These are phyloP conservation scores for Aspergillus candidus DNA, from an alignment of 2,329 filamentous ascomycete species.

Conservation along the genomic window DNA sequence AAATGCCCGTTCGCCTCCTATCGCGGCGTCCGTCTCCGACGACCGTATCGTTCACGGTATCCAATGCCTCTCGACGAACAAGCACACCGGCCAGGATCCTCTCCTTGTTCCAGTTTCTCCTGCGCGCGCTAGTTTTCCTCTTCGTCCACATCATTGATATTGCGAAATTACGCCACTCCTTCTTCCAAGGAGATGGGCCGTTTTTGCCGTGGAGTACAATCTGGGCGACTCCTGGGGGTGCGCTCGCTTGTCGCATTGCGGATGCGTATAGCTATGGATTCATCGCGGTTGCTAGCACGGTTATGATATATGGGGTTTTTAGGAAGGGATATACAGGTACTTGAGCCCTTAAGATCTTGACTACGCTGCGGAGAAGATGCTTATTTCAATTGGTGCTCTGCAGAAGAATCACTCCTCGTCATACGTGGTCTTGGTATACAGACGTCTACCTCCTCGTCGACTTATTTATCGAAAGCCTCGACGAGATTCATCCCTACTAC, in stretches of 20 bases:
- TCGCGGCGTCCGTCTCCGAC: conserved; percentile 63
- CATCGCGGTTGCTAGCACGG: conserved; percentile 33
- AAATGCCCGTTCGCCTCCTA: conserved; percentile 54
- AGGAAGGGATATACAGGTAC: conserved; percentile 48
- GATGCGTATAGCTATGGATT: conserved; percentile 39
- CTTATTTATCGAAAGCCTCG: conserved; percentile 57
- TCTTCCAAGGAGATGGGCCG: conserved; percentile 21
- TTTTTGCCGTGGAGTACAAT: conserved; percentile 26
- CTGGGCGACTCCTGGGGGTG: conserved; percentile 30
- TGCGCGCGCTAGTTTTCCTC: conserved; percentile 41
- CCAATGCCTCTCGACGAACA: conserved; percentile 58
- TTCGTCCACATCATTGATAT: conserved; percentile 34
- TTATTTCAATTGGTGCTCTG: conserved; percentile 38
- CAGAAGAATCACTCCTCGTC: conserved; percentile 79
- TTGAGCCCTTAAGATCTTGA: conserved; percentile 3
- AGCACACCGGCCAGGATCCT: conserved; percentile 43
- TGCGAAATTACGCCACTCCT: conserved; percentile 26
- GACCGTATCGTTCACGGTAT: conserved; percentile 88
- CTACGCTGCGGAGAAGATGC: background rate
- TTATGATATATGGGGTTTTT: conserved; percentile 42
- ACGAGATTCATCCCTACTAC: conserved; percentile 84
- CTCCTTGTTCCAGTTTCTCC: conserved; percentile 39
- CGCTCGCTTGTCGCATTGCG: conserved; percentile 29
- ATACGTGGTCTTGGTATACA: conserved; percentile 87
- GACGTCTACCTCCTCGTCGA: conserved; percentile 65